Evolutionary conservation across 2,329 filamentous ascomycete species (phyloP).

Genomic region (Talaromyces pinophilus): DNA sequence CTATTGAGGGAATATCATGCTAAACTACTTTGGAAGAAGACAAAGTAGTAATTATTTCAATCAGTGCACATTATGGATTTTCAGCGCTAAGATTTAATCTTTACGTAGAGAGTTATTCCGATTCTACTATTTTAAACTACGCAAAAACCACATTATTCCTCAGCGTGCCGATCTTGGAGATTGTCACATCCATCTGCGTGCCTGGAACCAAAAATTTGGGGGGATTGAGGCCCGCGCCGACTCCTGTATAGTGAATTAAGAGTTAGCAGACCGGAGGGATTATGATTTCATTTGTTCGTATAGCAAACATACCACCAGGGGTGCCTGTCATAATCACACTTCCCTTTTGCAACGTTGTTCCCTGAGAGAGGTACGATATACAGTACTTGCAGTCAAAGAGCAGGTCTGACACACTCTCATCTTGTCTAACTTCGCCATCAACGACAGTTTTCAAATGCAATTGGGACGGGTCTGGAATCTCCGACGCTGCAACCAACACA

Average conservation of each 20-base stretch:
- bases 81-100: neutral
- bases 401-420: slow-evolving; percentile 43
- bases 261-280: neutral
- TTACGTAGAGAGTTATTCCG: neutral
- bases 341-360: slow-evolving; percentile 34
- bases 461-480: slow-evolving; percentile 8
- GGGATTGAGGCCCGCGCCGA: slow-evolving; percentile 48
- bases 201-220: slow-evolving; percentile 41
- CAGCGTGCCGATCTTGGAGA: slow-evolving; percentile 44
- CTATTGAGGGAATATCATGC: neutral
- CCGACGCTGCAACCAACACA: neutral
- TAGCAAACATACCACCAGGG: slow-evolving; percentile 20
- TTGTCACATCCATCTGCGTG: slow-evolving; percentile 40
- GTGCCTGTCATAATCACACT: slow-evolving; percentile 38
- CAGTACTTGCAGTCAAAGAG: slow-evolving; percentile 49
- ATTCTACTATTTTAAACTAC: neutral
- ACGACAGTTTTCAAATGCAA: slow-evolving; percentile 21
- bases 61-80: neutral
- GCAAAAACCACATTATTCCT: slow-evolving; percentile 36
- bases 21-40: neutral
- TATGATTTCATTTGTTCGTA: neutral
- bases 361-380: slow-evolving; percentile 31
- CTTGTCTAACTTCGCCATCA: slow-evolving; percentile 24
- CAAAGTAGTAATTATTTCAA: no score
- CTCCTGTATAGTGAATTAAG: slow-evolving; percentile 20